Base-by-base conservation (phyloP, 345 rosid species). In the Hypericum androsaemum region DNA sequence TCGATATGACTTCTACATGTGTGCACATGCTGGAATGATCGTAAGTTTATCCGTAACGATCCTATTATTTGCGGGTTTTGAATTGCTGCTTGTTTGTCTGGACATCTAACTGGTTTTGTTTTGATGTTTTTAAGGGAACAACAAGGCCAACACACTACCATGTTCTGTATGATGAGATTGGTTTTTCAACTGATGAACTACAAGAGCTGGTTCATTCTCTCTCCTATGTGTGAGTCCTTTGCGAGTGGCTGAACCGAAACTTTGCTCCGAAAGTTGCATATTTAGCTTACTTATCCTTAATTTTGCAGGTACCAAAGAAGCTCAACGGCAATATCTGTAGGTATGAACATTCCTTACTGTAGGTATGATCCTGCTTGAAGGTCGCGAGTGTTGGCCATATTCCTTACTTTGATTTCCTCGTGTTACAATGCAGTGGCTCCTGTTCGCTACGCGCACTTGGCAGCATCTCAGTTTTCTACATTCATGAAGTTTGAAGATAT, bases 61-160 rank as follows among this genome's bases (percentile, higher is more conserved):
- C 5, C 3, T 46, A 2, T 7, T 3, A 8, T 47, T 10, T 50
- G 14, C 52, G 5, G 55, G 41, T 12, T 13, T 6, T 56, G 43
- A 38, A 35, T 40, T 28, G 54, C 39, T 50, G 6, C 12, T 42
- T 56, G 16, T 38, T 10, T 16, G 16, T 49, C 49, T 14, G 22
- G 6, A 37, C 14, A 10, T 9, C 32, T 17, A 7, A 8, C 5
- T 37, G 22, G 41, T 46, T 42, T 38, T 42, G 16, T 32, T 41
- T 43, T 12, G 6, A 9, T 22, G 4, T 1, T 6, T 46, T 22
- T 56, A 54, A 82, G 96, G 95, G 95, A 59, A 90, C 96, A 51
- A 84, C 96, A 61, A 74, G 95, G 79, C 96, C 96, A 0, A 81
- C 92, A 8, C 98, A 90, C 61, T 90, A 90, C 58, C 88, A 82